Evolutionary conservation across 129 eudicot species (phyloP), one percentile per base, ranked within the genome.

Genomic region (Pittosporum tobira): DNA sequence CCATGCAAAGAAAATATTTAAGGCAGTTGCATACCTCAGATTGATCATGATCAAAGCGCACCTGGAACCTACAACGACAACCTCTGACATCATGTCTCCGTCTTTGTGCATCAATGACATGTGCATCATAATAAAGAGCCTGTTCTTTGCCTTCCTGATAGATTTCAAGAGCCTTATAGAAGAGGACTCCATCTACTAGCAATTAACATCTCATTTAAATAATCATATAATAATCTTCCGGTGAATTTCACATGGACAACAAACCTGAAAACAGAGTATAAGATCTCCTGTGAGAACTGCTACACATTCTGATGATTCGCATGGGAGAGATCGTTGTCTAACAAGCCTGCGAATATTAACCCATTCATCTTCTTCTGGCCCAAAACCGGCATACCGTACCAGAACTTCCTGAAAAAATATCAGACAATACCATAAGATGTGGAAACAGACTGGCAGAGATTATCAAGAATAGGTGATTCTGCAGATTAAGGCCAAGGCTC

Each of bases 321-420:
- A 90, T 49, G 98, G 98, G 61, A 90, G 95, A 47, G 98, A 90
- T 27, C 98, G 73, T 73, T 90, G 95, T 65, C 98, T 90, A 25
- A 85, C 84, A 77, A 82, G 89, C 79, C 60, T 85, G 27, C 83
- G 79, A 23, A 90, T 68, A 62, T 75, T 76, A 28, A 90, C 83
- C 98, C 98, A 90, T 66, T 90, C 98, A 80, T 90, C 98, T 73
- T 90, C 98, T 61, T 90, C 95, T 6, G 80, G 74, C 59, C 98
- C 98, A 71, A 90, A 90, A 71, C 98, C 98, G 15, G 94, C 78
- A 86, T 85, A 86, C 22, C 98, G 87, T 55, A 91, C 98, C 70
- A 91, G 55, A 71, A 80, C 98, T 70, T 91, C 98, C 98, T 91
- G 75, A 70, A 65, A 62, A 46, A 36, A 26, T 59, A 29, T 43